phyloP scores from a whole-genome alignment of 768 basidiomycete genomes.

The Tylopilus vinaceipallidus region DNA sequence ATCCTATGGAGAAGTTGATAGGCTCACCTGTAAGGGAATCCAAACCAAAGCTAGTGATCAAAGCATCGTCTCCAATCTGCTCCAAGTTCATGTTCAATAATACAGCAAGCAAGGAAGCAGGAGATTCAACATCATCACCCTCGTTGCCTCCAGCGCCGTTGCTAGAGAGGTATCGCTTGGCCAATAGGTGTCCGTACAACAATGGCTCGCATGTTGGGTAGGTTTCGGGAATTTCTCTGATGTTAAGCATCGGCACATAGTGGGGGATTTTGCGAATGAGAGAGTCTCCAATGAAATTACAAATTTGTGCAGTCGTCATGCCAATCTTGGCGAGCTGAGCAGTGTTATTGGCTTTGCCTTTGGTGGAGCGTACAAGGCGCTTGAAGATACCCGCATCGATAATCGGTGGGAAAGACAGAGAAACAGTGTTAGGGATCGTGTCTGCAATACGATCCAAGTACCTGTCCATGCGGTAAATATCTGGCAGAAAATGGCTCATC shows the following conservation, averaged over 20 bases:
- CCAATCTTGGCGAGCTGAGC: constrained; percentile 30
- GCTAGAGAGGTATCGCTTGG: constrained; percentile 21
- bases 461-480: constrained; percentile 11
- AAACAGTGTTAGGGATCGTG: constrained; percentile 30
- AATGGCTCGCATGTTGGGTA: constrained; percentile 28
- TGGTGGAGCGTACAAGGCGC: constrained; percentile 28
- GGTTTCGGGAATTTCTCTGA: constrained; percentile 23
- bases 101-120: constrained; percentile 24
- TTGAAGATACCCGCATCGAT: constrained; percentile 36
- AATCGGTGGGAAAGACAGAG: constrained; percentile 35
- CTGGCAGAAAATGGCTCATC: not conserved
- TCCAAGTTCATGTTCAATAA: constrained; percentile 26
- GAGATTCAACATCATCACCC: constrained; percentile 17
- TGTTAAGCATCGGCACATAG: constrained; percentile 30
- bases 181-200: constrained; percentile 26
- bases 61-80: constrained; percentile 29
- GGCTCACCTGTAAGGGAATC: constrained; percentile 27
- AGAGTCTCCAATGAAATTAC: constrained; percentile 32
- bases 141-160: constrained; percentile 11
- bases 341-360: constrained; percentile 29
- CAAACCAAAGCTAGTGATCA: constrained; percentile 29
- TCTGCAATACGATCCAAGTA: constrained; percentile 34
- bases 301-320: constrained; percentile 33
- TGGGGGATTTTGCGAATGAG: constrained; percentile 29
- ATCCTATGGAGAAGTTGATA: not conserved